phyloP scores from a whole-genome alignment of 257 asterid species.

The Solanum ossicruentum region DNA sequence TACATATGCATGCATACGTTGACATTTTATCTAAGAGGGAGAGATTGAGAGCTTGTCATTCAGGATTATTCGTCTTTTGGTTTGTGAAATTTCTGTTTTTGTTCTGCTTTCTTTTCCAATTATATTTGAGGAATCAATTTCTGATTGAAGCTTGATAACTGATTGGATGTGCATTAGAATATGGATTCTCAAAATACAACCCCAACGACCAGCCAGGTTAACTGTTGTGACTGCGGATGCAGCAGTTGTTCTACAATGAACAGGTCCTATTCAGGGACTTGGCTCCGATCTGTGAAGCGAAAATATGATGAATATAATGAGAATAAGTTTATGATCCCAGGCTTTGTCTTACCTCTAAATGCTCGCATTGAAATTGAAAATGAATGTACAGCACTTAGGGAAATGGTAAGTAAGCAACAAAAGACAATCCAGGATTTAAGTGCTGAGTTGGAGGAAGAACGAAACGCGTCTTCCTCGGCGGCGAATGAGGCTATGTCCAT shows the following conservation, averaged over 20 bases:
- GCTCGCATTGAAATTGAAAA: conserved; percentile 80
- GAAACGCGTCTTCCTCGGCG: conserved; percentile 89
- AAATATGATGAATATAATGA: conserved; percentile 47
- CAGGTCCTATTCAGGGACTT: conserved; percentile 41
- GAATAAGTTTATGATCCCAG: conserved; percentile 27
- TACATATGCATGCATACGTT: background rate
- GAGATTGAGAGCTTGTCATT: background rate
- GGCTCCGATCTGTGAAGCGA: conserved; percentile 59
- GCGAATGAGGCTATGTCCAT: conserved; percentile 96
- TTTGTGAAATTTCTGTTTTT: background rate
- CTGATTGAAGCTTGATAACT: conserved; percentile 4
- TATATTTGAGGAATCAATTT: conserved; percentile 5
- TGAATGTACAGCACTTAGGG: conserved; percentile 73
- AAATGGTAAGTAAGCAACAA: conserved; percentile 74
- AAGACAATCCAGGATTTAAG: conserved; percentile 55
- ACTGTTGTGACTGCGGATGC: conserved; percentile 80
- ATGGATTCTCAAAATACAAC: conserved; percentile 50
- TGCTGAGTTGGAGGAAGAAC: conserved; percentile 84
- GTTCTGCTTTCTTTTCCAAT: background rate
- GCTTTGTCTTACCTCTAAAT: conserved; percentile 39
- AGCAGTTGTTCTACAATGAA: conserved; percentile 36
- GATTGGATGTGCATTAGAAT: conserved; percentile 14
- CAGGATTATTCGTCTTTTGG: background rate
- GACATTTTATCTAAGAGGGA: background rate
- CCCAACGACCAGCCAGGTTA: conserved; percentile 25